Evolutionary conservation across 2,329 filamentous ascomycete genomes (phyloP).

Genomic region (Clonostachys sp.): DNA sequence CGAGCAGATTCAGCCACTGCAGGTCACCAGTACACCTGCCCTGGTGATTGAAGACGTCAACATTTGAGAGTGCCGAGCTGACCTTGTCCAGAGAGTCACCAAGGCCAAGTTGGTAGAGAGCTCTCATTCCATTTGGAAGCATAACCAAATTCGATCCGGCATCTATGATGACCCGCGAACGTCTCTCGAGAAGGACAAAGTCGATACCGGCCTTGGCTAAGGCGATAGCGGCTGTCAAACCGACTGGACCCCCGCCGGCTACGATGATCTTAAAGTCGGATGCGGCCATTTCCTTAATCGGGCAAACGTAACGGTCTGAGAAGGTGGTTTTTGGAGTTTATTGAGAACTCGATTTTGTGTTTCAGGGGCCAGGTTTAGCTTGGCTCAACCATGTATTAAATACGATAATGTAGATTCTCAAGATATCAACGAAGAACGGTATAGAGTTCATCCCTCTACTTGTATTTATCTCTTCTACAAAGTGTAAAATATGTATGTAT

Average conservation of each 20-base stretch:
- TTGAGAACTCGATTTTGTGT: too few relatives aligned
- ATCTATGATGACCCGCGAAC: slow-evolving; percentile 15
- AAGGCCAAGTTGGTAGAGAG: slow-evolving; percentile 23
- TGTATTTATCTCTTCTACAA: too few relatives aligned
- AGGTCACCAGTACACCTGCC: slow-evolving; percentile 15
- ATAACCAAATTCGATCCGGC: slow-evolving; percentile 23
- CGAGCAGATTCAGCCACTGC: slow-evolving; percentile 11
- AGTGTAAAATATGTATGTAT: too few relatives aligned
- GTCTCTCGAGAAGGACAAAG: slow-evolving; percentile 29
- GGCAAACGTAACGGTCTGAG: too few relatives aligned
- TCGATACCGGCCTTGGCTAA: slow-evolving; percentile 20
- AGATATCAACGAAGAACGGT: too few relatives aligned
- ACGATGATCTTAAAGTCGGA: slow-evolving; percentile 1
- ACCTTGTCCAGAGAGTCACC: slow-evolving; percentile 9
- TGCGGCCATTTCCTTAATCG: slow-evolving; percentile 5
- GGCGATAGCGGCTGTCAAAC: slow-evolving; percentile 15
- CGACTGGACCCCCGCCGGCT: slow-evolving; percentile 17
- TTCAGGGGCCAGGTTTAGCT: too few relatives aligned
- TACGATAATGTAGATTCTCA: too few relatives aligned
- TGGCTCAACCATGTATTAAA: too few relatives aligned
- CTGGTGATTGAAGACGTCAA: slow-evolving; percentile 13
- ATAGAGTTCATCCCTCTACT: too few relatives aligned
- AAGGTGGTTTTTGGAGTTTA: too few relatives aligned
- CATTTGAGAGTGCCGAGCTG: slow-evolving; percentile 11
- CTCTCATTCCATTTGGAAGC: slow-evolving; percentile 14